Evolutionary conservation across 495 filamentous ascomycete species (phyloP).

Genomic region (Tuber indicum): DNA sequence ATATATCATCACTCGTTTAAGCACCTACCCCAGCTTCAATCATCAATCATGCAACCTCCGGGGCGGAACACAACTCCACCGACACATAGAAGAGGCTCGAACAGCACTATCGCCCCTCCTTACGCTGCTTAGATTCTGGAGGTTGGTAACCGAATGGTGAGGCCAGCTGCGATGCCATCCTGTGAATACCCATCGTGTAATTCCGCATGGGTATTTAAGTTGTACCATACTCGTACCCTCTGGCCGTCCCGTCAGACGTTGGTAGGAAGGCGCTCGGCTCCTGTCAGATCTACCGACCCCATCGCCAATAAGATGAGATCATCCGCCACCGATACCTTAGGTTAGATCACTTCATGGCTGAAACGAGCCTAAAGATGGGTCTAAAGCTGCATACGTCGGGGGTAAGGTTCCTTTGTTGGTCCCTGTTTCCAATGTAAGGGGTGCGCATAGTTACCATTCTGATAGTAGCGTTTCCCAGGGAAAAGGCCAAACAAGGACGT

Average conservation of each 20-base stretch:
- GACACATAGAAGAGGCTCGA: not conserved
- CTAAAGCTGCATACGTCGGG: not conserved
- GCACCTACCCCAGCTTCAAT: not conserved
- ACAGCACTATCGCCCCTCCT: not conserved
- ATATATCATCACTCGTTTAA: not conserved
- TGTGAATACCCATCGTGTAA: not conserved
- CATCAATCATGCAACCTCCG: not conserved
- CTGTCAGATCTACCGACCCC: not conserved
- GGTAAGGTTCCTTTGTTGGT: not conserved
- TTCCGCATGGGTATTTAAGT: not conserved
- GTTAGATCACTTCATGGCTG: not conserved
- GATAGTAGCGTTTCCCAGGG: not conserved
- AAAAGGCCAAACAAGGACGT: not conserved
- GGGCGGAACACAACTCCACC: not conserved
- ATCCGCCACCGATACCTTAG: not conserved
- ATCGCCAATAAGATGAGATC: not conserved
- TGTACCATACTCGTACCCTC: not conserved
- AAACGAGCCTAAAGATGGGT: not conserved
- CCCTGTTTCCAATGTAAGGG: not conserved
- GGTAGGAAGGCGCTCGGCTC: not conserved
- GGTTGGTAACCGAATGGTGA: not conserved
- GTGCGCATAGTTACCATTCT: not conserved
- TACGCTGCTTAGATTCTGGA: not conserved
- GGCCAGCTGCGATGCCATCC: not conserved
- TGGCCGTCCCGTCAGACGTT: not conserved